phyloP scores from a whole-genome alignment of 139 green algal genomes.

The Pseudopediastrum boryanum region DNA sequence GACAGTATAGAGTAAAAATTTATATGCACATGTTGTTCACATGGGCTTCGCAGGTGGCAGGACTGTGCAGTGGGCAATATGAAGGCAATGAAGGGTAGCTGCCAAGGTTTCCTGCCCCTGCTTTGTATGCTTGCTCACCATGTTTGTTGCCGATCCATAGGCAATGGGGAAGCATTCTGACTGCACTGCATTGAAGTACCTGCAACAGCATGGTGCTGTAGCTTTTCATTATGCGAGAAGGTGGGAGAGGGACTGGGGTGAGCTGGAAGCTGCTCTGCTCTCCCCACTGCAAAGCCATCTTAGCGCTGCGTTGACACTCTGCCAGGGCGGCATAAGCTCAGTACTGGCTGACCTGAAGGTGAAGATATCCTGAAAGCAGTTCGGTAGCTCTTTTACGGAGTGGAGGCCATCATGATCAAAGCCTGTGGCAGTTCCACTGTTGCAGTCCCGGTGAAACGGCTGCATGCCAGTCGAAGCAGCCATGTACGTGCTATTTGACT shows the following conservation, averaged over 20 bases:
- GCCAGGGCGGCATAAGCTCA: too few species aligned
- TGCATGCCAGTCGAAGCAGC: too few species aligned
- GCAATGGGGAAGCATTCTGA: conserved; percentile 81
- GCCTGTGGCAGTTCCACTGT: not conserved
- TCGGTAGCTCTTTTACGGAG: conserved; percentile 55
- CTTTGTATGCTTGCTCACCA: conserved; percentile 49
- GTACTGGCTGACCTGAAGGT: conserved; percentile 35
- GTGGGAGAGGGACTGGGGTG: not conserved
- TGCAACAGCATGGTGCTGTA: too few species aligned
- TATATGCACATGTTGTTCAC: not conserved
- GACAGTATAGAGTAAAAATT: not conserved
- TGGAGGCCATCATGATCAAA: conserved; percentile 24
- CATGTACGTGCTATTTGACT: too few species aligned
- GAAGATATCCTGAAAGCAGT: conserved; percentile 52
- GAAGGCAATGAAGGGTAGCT: not conserved
- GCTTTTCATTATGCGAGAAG: not conserved
- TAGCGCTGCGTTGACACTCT: too few species aligned
- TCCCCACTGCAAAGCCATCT: too few species aligned
- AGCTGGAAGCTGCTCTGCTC: too few species aligned
- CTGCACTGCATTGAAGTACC: conserved; percentile 96
- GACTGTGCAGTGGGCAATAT: not conserved
- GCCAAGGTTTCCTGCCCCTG: not conserved
- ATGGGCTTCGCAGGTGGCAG: not conserved
- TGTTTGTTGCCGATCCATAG: conserved; percentile 64
- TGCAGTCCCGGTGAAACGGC: too few species aligned